Evolutionary conservation across 78 protist species (phyloP), one percentile per base, ranked within the genome.

Genomic region (Monosiga brevicollis): DNA sequence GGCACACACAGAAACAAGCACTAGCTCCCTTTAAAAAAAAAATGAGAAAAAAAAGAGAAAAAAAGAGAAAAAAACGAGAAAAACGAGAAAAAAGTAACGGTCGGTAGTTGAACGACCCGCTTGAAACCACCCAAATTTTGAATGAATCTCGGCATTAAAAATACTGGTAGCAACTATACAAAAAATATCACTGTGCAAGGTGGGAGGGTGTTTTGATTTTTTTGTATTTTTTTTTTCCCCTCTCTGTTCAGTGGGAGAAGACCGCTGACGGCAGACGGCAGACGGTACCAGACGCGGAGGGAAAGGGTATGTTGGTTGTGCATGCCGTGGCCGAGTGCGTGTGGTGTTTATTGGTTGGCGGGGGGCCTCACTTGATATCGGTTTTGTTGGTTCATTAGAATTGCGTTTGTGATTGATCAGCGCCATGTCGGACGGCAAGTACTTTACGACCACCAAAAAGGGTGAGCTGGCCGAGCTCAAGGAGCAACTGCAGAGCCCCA

Each of bases 401-500:
- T 49, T 6, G 6, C 15, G 29, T 49, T 6, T 49, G 62, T 20
- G 62, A 49, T 6, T 49, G 62, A 25, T 79, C 71, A 70, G 42
- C 26, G 0, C 11, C 42, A 86, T 86, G 89, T 38, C 83, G 22
- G 89, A 81, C 55, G 29, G 71, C 38, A 86, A 86, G 79, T 86
- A 79, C 84, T 86, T 86, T 39, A 35, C 85, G 40, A 81, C 89
- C 82, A 74, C 84, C 84, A 86, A 86, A 73, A 86, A 86, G 62
- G 89, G 87, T 74, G 89, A 87, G 82, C 9, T 87, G 25, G 42
- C 25, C 55, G 89, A 87, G 81, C 43, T 87, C 40, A 81, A 87
- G 76, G 83, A 79, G 25, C 80, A 87, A 41, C 84, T 87, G 62
- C 24, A 73, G 72, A 32, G 78, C 55, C 49, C 41, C n/a, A 86